These are phyloP conservation scores for Cucurbita pepo DNA, from an alignment of 306 rosid species.

Conservation along the genomic window DNA sequence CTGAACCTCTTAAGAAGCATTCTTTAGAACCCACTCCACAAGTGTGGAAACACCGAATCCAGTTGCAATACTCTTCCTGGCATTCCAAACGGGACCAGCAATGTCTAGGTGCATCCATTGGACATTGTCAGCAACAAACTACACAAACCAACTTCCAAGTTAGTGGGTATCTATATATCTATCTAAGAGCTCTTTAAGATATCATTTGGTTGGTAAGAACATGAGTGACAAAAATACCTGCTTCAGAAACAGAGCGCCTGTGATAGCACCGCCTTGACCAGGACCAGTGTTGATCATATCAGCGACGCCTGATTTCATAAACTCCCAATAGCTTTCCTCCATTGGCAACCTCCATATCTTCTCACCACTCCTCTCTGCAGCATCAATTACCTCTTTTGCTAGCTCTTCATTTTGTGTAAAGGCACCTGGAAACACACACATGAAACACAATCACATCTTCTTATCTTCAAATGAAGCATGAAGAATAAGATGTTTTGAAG, in stretches of 20 bases:
- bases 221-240: constrained; percentile 27
- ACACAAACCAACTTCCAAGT: constrained; percentile 10
- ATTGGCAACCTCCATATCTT: constrained; percentile 90
- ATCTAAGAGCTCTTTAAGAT: not conserved
- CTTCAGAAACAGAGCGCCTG: constrained; percentile 83
- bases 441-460: not conserved
- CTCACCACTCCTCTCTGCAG: constrained; percentile 77
- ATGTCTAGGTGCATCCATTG: constrained; percentile 94
- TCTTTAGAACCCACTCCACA: constrained; percentile 85
- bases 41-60: constrained; percentile 77
- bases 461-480: not conserved
- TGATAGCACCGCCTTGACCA: constrained; percentile 73
- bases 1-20: constrained; percentile 25
- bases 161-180: not conserved
- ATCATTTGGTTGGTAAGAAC: not conserved
- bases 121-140: constrained; percentile 94
- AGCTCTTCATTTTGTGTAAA: constrained; percentile 90
- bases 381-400: constrained; percentile 66
- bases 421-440: constrained; percentile 34
- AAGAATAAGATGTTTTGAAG: not conserved
- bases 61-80: constrained; percentile 59
- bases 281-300: constrained; percentile 90
- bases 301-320: constrained; percentile 85
- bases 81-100: constrained; percentile 82
- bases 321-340: constrained; percentile 96